These are phyloP conservation scores for Pyrenophora seminiperda DNA, from an alignment of 2,329 filamentous ascomycete genomes.

Conservation along the genomic window DNA sequence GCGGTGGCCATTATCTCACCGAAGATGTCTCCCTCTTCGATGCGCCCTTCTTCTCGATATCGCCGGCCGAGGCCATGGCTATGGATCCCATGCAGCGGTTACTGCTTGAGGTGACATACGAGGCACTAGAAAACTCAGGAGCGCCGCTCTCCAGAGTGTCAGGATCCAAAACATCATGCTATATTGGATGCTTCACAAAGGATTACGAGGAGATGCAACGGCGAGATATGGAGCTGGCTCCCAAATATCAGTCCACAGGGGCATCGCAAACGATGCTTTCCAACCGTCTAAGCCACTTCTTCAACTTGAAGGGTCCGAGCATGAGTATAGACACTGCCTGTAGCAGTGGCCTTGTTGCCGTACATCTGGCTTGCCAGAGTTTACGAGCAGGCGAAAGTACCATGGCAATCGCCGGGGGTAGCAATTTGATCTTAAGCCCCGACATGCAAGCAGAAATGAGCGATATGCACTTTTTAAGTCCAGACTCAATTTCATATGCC, in stretches of 20 bases:
- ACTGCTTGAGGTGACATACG: slow-evolving; percentile 31
- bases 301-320: slow-evolving; percentile 28
- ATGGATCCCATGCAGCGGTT: slow-evolving; percentile 37
- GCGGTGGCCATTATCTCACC: slow-evolving; percentile 27
- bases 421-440: slow-evolving; percentile 28
- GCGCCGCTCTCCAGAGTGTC: slow-evolving; percentile 16
- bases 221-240: slow-evolving; percentile 18
- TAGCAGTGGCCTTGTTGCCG: slow-evolving; percentile 22
- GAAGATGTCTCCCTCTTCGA: slow-evolving; percentile 30
- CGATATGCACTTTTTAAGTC: slow-evolving; percentile 31
- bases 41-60: slow-evolving; percentile 30
- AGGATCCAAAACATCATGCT: slow-evolving; percentile 27
- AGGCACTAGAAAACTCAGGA: slow-evolving; percentile 28
- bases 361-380: slow-evolving; percentile 34
- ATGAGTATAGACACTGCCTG: slow-evolving; percentile 34
- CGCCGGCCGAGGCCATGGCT: slow-evolving; percentile 23
- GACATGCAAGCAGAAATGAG: slow-evolving; percentile 19
- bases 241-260: slow-evolving; percentile 21
- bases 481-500: slow-evolving; percentile 35
- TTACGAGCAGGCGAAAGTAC: slow-evolving; percentile 31
- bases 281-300: slow-evolving; percentile 25
- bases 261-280: slow-evolving; percentile 17
- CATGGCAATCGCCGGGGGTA: slow-evolving; percentile 23
- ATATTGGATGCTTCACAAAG: slow-evolving; percentile 23
- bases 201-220: slow-evolving; percentile 27